Percentiles rank a stretch among this genome's conserved stretches.
phyloP scores from a whole-genome alignment of 148 eudicot genomes.

The Rhododendron kiyosumense region DNA sequence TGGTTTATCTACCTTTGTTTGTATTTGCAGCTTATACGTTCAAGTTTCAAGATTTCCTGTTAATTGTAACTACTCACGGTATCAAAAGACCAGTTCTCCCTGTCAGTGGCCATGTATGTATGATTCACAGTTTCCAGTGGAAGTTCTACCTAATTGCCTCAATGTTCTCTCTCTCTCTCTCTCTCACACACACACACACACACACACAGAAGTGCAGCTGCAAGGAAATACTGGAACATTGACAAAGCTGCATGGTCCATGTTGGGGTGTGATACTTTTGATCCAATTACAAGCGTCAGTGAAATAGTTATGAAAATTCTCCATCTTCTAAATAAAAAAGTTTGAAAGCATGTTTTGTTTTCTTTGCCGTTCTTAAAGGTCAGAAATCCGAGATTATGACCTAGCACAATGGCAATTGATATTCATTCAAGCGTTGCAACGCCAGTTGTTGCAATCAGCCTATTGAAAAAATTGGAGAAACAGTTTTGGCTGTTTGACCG shows the following conservation, averaged over 20 bases:
- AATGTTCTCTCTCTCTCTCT: neutral
- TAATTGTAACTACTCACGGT: neutral
- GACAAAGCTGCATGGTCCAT: neutral
- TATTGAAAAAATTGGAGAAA: neutral
- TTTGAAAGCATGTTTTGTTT: neutral
- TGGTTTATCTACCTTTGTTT: neutral
- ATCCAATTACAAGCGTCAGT: neutral
- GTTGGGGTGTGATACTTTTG: neutral
- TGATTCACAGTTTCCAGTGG: neutral
- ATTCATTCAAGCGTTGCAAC: neutral
- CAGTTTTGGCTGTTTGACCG: neutral
- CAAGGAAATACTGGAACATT: neutral
- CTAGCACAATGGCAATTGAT: neutral
- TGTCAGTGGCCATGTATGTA: neutral
- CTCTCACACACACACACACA: neutral
- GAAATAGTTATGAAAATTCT: neutral
- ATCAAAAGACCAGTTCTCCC: neutral
- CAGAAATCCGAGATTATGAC: neutral
- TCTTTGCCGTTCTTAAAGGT: neutral
- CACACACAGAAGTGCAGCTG: neutral
- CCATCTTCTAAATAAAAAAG: neutral
- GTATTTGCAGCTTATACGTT: constrained; percentile 1
- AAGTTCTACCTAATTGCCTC: neutral
- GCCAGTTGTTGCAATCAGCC: neutral
- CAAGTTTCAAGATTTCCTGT: neutral